Evolutionary conservation across 1,284 basidiomycete genomes (phyloP).

Genomic region (Ustilago vetiveriae): DNA sequence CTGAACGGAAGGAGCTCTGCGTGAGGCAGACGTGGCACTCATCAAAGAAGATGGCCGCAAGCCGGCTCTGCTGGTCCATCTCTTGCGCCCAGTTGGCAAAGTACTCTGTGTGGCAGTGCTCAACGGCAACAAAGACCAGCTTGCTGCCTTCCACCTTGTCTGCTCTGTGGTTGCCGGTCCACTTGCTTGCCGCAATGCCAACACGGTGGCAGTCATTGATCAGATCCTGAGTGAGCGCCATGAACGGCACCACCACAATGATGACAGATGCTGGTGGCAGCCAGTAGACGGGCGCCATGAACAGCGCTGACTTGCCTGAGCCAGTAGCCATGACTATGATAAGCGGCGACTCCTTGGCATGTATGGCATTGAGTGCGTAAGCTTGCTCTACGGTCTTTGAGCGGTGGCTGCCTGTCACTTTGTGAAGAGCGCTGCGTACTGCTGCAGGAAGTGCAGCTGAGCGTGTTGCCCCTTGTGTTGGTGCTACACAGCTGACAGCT

Average conservation of each 20-base stretch:
- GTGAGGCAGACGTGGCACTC: not conserved
- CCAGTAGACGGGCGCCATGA: conserved; percentile 6
- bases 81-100: not conserved
- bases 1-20: too few species aligned
- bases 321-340: conserved; percentile 6
- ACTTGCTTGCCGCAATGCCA: not conserved
- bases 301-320: conserved; percentile 7
- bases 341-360: not conserved
- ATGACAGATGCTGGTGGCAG: not conserved
- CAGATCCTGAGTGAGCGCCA: not conserved
- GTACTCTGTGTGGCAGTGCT: conserved; percentile 2
- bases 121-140: not conserved
- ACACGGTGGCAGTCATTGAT: not conserved
- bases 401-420: too few species aligned
- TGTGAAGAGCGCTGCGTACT: too few species aligned
- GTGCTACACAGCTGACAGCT: too few species aligned
- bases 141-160: not conserved
- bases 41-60: conserved; percentile 12
- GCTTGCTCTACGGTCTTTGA: too few species aligned
- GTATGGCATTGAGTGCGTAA: conserved; percentile 3
- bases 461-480: too few species aligned
- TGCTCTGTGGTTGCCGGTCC: not conserved
- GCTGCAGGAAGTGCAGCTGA: too few species aligned
- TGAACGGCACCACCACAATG: not conserved
- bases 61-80: not conserved